These are phyloP conservation scores for Chaetomium sp. DNA, from an alignment of 2,329 filamentous ascomycete species.

Conservation along the genomic window DNA sequence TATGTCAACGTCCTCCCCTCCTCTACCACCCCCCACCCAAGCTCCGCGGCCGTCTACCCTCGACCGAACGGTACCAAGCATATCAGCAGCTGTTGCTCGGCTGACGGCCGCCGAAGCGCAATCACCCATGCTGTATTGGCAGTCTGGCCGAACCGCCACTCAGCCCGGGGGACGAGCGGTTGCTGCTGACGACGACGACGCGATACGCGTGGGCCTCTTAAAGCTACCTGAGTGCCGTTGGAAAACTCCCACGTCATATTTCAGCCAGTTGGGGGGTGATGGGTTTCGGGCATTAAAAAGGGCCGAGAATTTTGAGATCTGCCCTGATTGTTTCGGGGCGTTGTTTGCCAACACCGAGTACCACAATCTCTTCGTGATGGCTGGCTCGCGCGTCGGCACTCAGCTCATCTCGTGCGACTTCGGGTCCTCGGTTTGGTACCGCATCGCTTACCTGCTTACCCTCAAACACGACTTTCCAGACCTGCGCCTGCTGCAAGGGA, in stretches of 20 bases:
- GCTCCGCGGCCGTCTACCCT: conserved; percentile 15
- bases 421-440: conserved; percentile 69
- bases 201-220: conserved; percentile 36
- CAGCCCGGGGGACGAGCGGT: conserved; percentile 18
- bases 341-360: conserved; percentile 66
- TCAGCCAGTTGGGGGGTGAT: conserved; percentile 47
- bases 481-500: conserved; percentile 60
- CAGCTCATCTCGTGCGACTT: conserved; percentile 68
- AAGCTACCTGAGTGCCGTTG: conserved; percentile 64
- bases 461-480: conserved; percentile 62
- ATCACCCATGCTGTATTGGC: conserved; percentile 34
- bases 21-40: conserved; percentile 19
- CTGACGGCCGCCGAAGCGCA: conserved; percentile 23
- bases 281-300: conserved; percentile 78
- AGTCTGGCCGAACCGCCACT: conserved; percentile 38
- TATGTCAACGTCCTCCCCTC: conserved; percentile 18
- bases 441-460: conserved; percentile 76
- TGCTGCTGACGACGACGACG: conserved; percentile 35
- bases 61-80: conserved; percentile 22
- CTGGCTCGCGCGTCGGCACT: conserved; percentile 50
- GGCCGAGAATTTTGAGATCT: conserved; percentile 69
- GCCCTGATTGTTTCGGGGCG: conserved; percentile 68
- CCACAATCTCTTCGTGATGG: conserved; percentile 57
- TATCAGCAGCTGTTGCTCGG: conserved; percentile 20
- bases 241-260: conserved; percentile 39